phyloP scores from a whole-genome alignment of 2,329 filamentous ascomycete species.

The Ceratocystis destructans region DNA sequence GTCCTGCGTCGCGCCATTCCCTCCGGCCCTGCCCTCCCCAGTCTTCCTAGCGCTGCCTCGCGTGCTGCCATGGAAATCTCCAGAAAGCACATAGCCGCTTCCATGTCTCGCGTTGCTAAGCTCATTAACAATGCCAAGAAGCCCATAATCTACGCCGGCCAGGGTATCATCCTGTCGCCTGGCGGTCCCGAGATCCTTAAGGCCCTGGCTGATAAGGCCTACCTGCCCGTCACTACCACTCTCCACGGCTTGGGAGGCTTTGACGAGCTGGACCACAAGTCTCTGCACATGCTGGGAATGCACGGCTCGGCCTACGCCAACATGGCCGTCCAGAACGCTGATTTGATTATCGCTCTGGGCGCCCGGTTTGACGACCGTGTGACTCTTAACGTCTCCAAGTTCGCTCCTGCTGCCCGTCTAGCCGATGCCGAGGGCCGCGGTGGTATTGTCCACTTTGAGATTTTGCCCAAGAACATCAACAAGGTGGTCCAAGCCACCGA shows the following conservation, averaged over 20 bases:
- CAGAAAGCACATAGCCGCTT: conserved; percentile 55
- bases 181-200: conserved; percentile 68
- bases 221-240: conserved; percentile 90
- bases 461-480: conserved; percentile 99
- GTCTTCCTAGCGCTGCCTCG: conserved; percentile 74
- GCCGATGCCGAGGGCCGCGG: conserved; percentile 76
- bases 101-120: conserved; percentile 62
- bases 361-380: conserved; percentile 95
- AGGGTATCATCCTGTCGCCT: conserved; percentile 69
- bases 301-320: conserved; percentile 95
- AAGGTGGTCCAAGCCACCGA: conserved; percentile 96
- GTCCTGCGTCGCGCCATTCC: conserved; percentile 76
- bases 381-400: conserved; percentile 66
- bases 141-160: conserved; percentile 87
- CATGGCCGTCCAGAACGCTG: conserved; percentile 93
- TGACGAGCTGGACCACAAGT: conserved; percentile 86
- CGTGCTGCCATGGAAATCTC: conserved; percentile 62
- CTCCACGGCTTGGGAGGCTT: conserved; percentile 85
- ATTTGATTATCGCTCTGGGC: conserved; percentile 88
- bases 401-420: conserved; percentile 74
- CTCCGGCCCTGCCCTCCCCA: conserved; percentile 55
- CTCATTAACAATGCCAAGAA: conserved; percentile 84
- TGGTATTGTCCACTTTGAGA: conserved; percentile 94
- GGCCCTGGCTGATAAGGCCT: conserved; percentile 77
- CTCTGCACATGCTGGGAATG: conserved; percentile 97